These are phyloP conservation scores for Cordyceps cicadae DNA, from an alignment of 2,329 filamentous ascomycete species.

Conservation along the genomic window DNA sequence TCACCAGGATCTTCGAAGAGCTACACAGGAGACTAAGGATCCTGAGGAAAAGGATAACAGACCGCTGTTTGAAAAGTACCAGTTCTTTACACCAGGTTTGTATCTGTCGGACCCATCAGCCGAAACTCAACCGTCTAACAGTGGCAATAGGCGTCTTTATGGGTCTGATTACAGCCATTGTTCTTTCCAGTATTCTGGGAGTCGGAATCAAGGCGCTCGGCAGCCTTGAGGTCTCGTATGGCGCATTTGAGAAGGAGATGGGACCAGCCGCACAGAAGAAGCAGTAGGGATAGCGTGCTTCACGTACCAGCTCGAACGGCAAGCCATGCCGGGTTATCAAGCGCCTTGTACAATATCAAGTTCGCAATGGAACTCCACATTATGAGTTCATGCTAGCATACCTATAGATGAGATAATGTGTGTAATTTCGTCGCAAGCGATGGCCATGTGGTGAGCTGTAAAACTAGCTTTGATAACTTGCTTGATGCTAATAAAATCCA, in stretches of 20 bases:
- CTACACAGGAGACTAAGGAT: not conserved
- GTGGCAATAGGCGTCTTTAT: conserved; percentile 69
- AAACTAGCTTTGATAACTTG: not conserved
- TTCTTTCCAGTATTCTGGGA: conserved; percentile 70
- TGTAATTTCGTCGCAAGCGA: not conserved
- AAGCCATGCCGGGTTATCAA: not conserved
- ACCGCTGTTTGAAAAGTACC: conserved; percentile 81
- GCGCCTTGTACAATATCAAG: not conserved
- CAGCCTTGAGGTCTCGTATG: conserved; percentile 83
- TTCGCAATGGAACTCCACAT: not conserved
- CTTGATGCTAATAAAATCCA: not conserved
- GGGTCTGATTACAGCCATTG: conserved; percentile 60
- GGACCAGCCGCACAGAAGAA: conserved; percentile 85
- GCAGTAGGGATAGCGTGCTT: conserved; percentile 25
- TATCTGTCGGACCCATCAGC: conserved; percentile 13
- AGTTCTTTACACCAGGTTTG: conserved; percentile 83
- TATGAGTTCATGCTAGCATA: not conserved
- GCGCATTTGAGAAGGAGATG: conserved; percentile 94
- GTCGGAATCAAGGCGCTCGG: conserved; percentile 68
- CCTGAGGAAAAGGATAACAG: conserved; percentile 27
- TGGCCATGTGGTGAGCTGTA: not conserved
- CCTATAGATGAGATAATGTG: not conserved
- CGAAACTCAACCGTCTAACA: conserved; percentile 11
- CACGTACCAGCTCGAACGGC: not conserved
- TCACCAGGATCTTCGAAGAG: conserved; percentile 67